These are phyloP conservation scores for Xerophyta viscosa DNA, from an alignment of 106 monocot genomes.

Conservation along the genomic window DNA sequence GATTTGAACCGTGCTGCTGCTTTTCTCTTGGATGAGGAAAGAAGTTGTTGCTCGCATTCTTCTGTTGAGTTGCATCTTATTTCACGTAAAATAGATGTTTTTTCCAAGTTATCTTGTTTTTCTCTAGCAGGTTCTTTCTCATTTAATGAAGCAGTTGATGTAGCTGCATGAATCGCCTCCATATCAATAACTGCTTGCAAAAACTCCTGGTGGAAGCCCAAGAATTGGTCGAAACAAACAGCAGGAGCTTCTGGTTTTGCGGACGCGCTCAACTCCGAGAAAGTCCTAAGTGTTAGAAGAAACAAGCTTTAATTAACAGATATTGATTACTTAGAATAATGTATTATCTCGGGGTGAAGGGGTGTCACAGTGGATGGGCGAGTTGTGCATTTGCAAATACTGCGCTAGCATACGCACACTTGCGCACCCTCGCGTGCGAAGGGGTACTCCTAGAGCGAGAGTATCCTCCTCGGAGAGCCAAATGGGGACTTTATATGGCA, in stretches of 20 bases:
- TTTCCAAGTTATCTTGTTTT: no score
- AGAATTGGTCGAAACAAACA: conserved; percentile 48
- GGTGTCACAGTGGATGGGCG: no score
- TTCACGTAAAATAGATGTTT: conserved; percentile 54
- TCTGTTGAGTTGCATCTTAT: conserved; percentile 25
- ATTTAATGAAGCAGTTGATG: conserved; percentile 7
- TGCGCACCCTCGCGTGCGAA: no score
- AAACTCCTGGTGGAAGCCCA: conserved; percentile 51
- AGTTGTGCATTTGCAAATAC: no score
- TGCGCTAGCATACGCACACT: no score
- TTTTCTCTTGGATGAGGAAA: conserved; percentile 22
- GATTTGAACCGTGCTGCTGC: conserved; percentile 16
- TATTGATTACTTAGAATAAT: no score
- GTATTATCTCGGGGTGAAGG: no score
- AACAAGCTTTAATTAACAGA: conserved; percentile 1
- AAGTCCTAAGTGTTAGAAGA: conserved; percentile 23
- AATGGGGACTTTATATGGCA: no score
- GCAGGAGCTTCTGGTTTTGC: conserved; percentile 38
- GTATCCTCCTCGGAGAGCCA: no score
- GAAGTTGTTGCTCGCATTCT: neutral
- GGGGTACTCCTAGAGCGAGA: no score
- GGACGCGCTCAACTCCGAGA: conserved; percentile 36
- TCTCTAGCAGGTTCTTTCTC: conserved; percentile 8
- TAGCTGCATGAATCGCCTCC: conserved; percentile 51
- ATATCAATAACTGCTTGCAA: conserved; percentile 39